Base-by-base conservation (phyloP, 2,329 filamentous ascomycete species). In the Kalmusia sp. region DNA sequence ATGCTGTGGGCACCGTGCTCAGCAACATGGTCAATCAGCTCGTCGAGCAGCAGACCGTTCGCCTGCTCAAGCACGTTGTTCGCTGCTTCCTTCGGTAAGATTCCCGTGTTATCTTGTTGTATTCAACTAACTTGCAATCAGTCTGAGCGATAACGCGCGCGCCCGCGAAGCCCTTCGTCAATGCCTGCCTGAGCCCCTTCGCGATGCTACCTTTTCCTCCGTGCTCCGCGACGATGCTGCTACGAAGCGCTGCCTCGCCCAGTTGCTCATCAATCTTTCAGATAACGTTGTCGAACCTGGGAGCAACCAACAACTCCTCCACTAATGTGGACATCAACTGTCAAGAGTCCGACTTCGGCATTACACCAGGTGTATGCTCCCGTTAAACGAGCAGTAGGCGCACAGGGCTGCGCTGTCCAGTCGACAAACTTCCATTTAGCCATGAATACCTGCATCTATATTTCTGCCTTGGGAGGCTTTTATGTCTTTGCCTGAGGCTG, bases 21-120 rank as follows among this genome's bases (percentile, higher is more conserved):
- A 96, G 92, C 79, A 99, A 98, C 73, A 99, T 99, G 95, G 95
- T 99, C 52, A 92, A 90, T 48, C 93, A 98, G 78, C 84, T 99
- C 31, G 95, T 98, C 33, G 95, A 99, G 76, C 93, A 96, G 71
- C 95, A 99, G 78, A 99, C 95, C 1, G 95, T 96, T 25, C 85
- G 95, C 47, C 82, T 99, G 40, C 85, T 99, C 21, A 99, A 99
- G 84, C 95, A 99, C 72, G 95, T 99, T 52, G 95, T 99, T 28
- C 84, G 95, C 63, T 99, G 95, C 78, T 99, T 99, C 76, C 84
- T 99, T 70, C 86, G 95, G 92, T 96, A 80, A 65, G 86, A 41
- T 43, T 62, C 38, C 57, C 25, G 30, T 24, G 15, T 5, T 38
- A 40, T 41, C 31, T 8, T 17, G n/a, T 19, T 47, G 24, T 22